A percentile compares a stretch with the other conserved stretches of the same genome.
These are phyloP conservation scores for Glycine tomentella DNA, from an alignment of 306 rosid genomes.

Conservation along the genomic window DNA sequence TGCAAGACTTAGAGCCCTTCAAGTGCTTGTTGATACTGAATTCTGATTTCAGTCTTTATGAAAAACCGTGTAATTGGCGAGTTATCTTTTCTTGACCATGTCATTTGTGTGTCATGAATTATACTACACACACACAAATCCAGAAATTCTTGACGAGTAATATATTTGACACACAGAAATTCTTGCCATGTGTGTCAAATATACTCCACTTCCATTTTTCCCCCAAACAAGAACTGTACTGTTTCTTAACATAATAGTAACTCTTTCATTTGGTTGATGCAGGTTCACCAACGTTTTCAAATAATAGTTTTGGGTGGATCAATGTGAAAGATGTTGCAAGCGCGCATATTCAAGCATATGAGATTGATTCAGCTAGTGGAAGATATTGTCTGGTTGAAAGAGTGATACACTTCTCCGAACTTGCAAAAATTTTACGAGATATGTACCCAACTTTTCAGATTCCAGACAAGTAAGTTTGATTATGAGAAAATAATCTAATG, in stretches of 20 bases:
- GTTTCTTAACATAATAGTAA: neutral
- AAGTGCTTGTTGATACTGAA: neutral
- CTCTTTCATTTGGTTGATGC: constrained; percentile 11
- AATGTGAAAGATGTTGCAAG: constrained; percentile 81
- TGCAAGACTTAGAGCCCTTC: no score
- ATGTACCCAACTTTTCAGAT: constrained; percentile 62
- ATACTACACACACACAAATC: no score
- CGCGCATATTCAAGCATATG: constrained; percentile 77
- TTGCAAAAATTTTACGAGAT: constrained; percentile 54
- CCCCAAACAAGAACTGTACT: neutral
- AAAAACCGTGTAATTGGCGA: no score
- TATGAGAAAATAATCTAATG: no score
- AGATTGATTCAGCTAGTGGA: constrained; percentile 75
- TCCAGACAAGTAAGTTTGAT: constrained; percentile 65
- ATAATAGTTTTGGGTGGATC: constrained; percentile 63
- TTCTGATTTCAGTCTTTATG: no score
- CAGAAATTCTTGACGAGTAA: no score
- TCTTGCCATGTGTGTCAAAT: neutral
- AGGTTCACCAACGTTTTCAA: constrained; percentile 69
- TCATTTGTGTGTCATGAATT: neutral
- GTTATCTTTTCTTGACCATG: neutral
- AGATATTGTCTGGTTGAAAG: constrained; percentile 72
- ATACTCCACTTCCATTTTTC: no score
- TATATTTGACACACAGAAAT: no score
- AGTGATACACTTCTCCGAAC: constrained; percentile 60